phyloP scores from a whole-genome alignment of 208 protist genomes.

The Crithidia bombi region DNA sequence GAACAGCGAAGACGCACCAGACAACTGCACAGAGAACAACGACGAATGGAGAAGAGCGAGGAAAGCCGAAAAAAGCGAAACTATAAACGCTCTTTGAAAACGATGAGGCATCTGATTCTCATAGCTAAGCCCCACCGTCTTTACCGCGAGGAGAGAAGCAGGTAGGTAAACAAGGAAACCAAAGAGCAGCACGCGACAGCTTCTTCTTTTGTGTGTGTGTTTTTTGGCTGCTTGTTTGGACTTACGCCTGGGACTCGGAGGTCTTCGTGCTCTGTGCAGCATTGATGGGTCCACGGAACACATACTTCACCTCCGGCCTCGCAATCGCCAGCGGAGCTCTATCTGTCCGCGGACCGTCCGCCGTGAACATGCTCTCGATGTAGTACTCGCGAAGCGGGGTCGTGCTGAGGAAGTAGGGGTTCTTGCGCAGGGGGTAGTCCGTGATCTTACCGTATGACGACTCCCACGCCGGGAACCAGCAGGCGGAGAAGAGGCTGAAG shows the following conservation, averaged over 20 bases:
- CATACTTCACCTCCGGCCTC: conserved; percentile 80
- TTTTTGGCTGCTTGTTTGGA: no score
- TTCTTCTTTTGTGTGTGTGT: no score
- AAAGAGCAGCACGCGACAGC: no score
- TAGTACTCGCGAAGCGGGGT: conserved; percentile 76
- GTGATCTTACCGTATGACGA: conserved; percentile 65
- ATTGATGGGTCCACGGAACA: conserved; percentile 69
- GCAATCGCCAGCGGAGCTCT: conserved; percentile 63
- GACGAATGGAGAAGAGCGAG: neutral
- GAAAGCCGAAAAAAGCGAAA: neutral
- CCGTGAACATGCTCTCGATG: conserved; percentile 50
- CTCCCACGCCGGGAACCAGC: conserved; percentile 71
- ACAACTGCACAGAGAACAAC: conserved; percentile 6
- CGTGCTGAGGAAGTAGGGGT: conserved; percentile 87
- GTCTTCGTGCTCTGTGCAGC: conserved; percentile 21
- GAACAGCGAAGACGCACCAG: no score
- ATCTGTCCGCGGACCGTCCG: conserved; percentile 57
- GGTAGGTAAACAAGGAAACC: neutral
- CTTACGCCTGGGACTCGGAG: neutral
- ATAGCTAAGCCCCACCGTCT: no score
- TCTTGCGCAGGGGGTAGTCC: conserved; percentile 89
- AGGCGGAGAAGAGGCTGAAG: conserved; percentile 83
- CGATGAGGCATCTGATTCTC: no score
- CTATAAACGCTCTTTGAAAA: neutral
- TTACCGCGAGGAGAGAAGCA: no score